These are phyloP conservation scores for Xylariaceae sp. DNA, from an alignment of 2,329 filamentous ascomycete species.

Conservation along the genomic window DNA sequence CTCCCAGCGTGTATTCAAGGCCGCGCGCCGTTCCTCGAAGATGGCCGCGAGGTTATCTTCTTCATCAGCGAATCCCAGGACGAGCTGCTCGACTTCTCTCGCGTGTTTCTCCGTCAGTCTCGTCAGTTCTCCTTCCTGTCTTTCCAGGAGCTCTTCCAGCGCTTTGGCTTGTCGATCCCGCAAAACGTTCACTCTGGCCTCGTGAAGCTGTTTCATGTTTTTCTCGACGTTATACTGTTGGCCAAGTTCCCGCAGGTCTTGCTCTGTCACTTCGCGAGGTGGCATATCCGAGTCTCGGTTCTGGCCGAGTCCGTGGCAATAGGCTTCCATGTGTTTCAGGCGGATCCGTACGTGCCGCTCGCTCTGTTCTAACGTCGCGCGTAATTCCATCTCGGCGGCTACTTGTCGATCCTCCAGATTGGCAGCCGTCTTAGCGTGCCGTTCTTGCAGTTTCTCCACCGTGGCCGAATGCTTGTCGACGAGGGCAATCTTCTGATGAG, in stretches of 20 bases:
- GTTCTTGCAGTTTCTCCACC: slow-evolving; percentile 50
- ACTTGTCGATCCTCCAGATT: slow-evolving; percentile 60
- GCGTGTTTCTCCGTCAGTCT: slow-evolving; percentile 43
- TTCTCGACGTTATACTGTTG: slow-evolving; percentile 60
- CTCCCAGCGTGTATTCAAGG: slow-evolving; percentile 48
- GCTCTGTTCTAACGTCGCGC: slow-evolving; percentile 50
- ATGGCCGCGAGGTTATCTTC: slow-evolving; percentile 43
- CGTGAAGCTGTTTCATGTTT: slow-evolving; percentile 55
- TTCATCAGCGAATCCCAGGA: slow-evolving; percentile 45
- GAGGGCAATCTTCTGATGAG: slow-evolving; percentile 43
- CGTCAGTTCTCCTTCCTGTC: slow-evolving; percentile 50
- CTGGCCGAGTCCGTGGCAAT: slow-evolving; percentile 53
- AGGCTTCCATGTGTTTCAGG: slow-evolving; percentile 64
- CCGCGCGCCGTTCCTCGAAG: slow-evolving; percentile 43
- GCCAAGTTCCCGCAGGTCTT: slow-evolving; percentile 54
- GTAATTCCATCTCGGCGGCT: slow-evolving; percentile 58
- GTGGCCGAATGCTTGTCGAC: slow-evolving; percentile 45
- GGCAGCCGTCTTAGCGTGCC: slow-evolving; percentile 48
- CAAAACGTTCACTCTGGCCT: slow-evolving; percentile 61
- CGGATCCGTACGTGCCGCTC: slow-evolving; percentile 54
- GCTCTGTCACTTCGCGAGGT: slow-evolving; percentile 53
- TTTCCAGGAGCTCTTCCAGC: slow-evolving; percentile 54
- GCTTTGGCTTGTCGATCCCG: slow-evolving; percentile 60
- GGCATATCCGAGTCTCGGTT: slow-evolving; percentile 39
- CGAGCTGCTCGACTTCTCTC: slow-evolving; percentile 47